Conservation (phyloP, 495 filamentous ascomycete genomes). For the Xylaria venustula region DNA sequence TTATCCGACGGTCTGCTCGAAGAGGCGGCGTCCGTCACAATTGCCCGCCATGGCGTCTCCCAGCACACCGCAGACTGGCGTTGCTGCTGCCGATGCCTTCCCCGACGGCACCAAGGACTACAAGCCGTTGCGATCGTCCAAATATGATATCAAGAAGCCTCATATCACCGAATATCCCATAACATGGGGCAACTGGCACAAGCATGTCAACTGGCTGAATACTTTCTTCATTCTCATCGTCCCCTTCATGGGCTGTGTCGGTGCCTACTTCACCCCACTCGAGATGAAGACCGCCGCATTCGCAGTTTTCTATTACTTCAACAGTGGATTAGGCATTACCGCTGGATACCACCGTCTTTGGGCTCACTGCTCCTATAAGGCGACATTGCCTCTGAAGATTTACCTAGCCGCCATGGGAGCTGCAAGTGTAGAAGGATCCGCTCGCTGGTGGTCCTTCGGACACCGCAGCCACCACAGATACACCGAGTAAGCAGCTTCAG, state of each 20-base stretch:
- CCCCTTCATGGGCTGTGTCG: conserved; percentile 72
- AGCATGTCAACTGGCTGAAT: conserved; percentile 96
- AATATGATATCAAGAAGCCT: conserved; percentile 49
- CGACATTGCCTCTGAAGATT: conserved; percentile 81
- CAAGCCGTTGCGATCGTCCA: conserved; percentile 42
- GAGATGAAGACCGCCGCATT: conserved; percentile 74
- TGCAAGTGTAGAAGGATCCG: conserved; percentile 93
- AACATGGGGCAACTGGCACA: conserved; percentile 87
- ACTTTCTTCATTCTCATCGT: conserved; percentile 83
- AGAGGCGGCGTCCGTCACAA: conserved; percentile 3
- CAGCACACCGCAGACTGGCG: conserved; percentile 20
- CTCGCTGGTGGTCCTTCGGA: conserved; percentile 95
- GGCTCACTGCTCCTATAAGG: conserved; percentile 94
- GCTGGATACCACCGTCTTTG: conserved; percentile 89
- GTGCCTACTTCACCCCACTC: conserved; percentile 79
- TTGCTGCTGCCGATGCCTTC: conserved; percentile 34
- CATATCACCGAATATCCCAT: conserved; percentile 64
- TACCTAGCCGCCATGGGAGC: conserved; percentile 90
- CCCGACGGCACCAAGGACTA: conserved; percentile 51
- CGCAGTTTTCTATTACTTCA: conserved; percentile 87
- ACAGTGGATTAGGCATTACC: conserved; percentile 85
- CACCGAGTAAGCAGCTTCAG: conserved; percentile 62
- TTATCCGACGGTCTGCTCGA: conserved; percentile 18
- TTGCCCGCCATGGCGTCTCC: conserved; percentile 44
- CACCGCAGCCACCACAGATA: conserved; percentile 98